Evolutionary conservation across 805 yeast genomes (phyloP), one percentile per base, ranked within the genome.

Genomic region (Lipomyces oligophaga): DNA sequence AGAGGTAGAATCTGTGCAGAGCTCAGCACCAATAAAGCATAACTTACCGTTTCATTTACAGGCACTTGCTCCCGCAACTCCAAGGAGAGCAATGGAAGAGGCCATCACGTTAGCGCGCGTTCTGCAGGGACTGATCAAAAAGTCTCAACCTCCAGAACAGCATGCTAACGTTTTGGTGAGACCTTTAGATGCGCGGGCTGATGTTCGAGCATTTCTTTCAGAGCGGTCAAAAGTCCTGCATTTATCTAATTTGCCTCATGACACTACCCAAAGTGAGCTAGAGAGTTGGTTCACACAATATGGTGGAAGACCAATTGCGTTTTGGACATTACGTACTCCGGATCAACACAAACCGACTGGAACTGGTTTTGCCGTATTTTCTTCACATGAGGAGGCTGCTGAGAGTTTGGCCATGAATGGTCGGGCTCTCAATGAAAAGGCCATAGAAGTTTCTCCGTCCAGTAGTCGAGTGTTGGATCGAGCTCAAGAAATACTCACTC

Each of bases 271-370:
- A 65, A 75, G 87, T 41, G 96, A 89, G 66, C 71, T 88, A 38
- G 96, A 88, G 68, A 74, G 83, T 26, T 89, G 96, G 96, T 88
- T 87, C 63, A 79, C 87, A 3, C 93, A 85, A 62, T 82, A 77
- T 63, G 95, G 95, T 2, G 83, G 86, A 1, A 74, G 89, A 41
- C 95, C 96, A 1, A 75, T 85, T 41, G 93, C 95, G 10, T 85
- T 87, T 63, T 87, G 96, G 95, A 80, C 93, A 0, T 71, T 88
- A 41, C 81, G 80, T 60, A 74, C 78, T n/a, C 75, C 80, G 21
- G 81, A 74, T 40, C 73, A 70, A 45, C 70, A 70, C 45, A 74
- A 71, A 56, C 70, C 82, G 45, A 66, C 74, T 8, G 68, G 78
- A 15, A 73, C 85, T 3, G 97, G 96, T 1, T 89, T 87, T 71